Percentiles rank a stretch among this genome's conserved stretches.
phyloP scores from a whole-genome alignment of 2,329 filamentous ascomycete species.

The Alternaria solani region DNA sequence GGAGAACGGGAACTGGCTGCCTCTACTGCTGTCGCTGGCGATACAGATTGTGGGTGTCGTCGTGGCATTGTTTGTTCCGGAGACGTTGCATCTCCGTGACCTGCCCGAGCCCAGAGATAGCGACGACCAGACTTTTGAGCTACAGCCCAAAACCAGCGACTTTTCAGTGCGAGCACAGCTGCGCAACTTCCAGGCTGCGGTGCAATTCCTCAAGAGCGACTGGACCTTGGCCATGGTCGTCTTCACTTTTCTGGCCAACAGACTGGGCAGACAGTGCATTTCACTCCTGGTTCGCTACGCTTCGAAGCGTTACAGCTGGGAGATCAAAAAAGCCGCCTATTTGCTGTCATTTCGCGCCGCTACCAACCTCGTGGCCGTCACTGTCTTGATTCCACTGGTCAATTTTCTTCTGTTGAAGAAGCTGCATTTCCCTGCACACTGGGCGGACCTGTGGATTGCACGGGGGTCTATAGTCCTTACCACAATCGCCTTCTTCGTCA shows the following conservation, averaged over 20 bases:
- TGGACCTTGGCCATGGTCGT: conserved; percentile 53
- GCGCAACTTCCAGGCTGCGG: conserved; percentile 48
- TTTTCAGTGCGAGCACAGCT: conserved; percentile 40
- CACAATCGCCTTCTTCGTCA: conserved; percentile 55
- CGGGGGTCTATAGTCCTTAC: conserved; percentile 57
- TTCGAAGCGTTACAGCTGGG: conserved; percentile 60
- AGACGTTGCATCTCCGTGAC: conserved; percentile 47
- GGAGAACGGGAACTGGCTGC: conserved; percentile 45
- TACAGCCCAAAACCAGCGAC: conserved; percentile 23
- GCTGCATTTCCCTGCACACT: conserved; percentile 47
- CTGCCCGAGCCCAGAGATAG: conserved; percentile 36
- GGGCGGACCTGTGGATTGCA: conserved; percentile 58
- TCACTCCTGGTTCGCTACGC: conserved; percentile 61
- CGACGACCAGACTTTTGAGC: conserved; percentile 25
- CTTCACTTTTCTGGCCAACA: conserved; percentile 58
- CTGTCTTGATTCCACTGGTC: conserved; percentile 55
- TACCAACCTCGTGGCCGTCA: conserved; percentile 58
- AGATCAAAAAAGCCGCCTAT: conserved; percentile 53
- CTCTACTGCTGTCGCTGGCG: conserved; percentile 40
- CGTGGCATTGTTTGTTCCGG: conserved; percentile 42
- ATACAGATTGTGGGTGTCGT: conserved; percentile 39
- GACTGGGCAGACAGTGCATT: conserved; percentile 58
- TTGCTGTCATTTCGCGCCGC: conserved; percentile 58
- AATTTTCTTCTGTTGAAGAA: conserved; percentile 51
- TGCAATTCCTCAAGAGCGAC: conserved; percentile 52